Conservation (phyloP, 1,139 yeast species). For the Schizosaccharomyces versatilis region DNA sequence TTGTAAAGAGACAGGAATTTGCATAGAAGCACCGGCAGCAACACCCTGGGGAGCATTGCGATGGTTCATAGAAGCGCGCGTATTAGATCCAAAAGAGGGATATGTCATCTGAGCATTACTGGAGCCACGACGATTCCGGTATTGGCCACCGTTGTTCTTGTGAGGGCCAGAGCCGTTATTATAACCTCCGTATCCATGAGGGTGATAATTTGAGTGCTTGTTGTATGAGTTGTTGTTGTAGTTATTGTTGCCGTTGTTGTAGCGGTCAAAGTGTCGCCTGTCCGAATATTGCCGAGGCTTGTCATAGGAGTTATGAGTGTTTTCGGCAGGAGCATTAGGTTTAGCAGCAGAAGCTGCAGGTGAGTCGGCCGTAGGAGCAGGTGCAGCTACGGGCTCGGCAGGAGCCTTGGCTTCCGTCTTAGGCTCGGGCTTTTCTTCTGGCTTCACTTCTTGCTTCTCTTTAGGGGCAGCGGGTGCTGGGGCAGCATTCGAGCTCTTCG, state of each 20-base stretch:
- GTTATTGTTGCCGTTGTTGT: background rate
- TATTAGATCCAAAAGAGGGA: background rate
- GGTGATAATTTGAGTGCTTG: background rate
- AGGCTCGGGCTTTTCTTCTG: too few relatives aligned
- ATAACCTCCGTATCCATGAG: background rate
- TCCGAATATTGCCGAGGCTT: background rate
- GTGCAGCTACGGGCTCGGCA: too few relatives aligned
- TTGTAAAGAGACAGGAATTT: background rate
- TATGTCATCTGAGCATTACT: background rate
- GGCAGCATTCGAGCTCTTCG: too few relatives aligned
- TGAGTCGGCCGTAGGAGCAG: background rate
- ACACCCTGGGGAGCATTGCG: background rate
- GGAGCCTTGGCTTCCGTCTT: too few relatives aligned
- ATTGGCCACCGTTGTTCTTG: background rate
- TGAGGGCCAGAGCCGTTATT: background rate
- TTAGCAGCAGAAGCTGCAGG: background rate
- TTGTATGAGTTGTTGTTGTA: background rate
- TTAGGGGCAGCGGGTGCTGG: too few relatives aligned
- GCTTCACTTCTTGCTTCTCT: too few relatives aligned
- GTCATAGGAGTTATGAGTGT: background rate
- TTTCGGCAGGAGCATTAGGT: background rate
- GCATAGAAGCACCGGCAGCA: background rate
- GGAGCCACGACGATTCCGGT: background rate
- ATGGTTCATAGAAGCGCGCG: background rate
- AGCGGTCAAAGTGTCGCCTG: background rate